phyloP scores from a whole-genome alignment of 225 moss, liverwort and hornwort genomes.

The Lunularia cruciata region DNA sequence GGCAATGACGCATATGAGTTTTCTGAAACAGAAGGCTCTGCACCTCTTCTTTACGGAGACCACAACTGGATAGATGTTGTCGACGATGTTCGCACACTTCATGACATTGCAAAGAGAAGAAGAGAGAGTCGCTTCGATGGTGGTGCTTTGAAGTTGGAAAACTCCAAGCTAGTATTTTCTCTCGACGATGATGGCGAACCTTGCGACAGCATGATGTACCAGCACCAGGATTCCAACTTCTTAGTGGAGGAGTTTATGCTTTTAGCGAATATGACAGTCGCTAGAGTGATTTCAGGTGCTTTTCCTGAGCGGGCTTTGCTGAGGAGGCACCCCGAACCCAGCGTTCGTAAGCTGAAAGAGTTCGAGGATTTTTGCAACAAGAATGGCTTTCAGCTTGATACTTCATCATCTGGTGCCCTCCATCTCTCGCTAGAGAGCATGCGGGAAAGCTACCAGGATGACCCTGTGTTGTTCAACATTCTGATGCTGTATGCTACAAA shows the following conservation, averaged over 20 bases:
- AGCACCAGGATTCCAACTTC: conserved; percentile 84
- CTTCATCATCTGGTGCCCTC: conserved; percentile 85
- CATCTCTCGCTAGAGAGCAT: conserved; percentile 84
- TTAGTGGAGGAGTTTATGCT: conserved; percentile 99
- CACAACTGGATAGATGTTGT: conserved; percentile 68
- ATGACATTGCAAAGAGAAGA: conserved; percentile 67
- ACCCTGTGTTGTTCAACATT: conserved; percentile 83
- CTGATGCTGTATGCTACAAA: conserved; percentile 94
- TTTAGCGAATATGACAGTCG: conserved; percentile 94
- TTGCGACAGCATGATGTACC: conserved; percentile 73
- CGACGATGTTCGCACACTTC: conserved; percentile 62
- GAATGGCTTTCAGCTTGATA: conserved; percentile 76
- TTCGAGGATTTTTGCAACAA: conserved; percentile 88
- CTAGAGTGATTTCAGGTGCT: conserved; percentile 87
- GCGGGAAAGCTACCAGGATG: conserved; percentile 73
- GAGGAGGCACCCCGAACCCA: conserved; percentile 92
- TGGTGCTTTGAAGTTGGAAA: conserved; percentile 84
- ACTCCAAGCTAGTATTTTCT: conserved; percentile 73
- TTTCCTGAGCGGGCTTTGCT: conserved; percentile 85
- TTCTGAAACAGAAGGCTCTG: conserved; percentile 34
- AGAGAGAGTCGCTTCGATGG: conserved; percentile 78
- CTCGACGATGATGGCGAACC: conserved; percentile 91
- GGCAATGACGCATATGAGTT: conserved; percentile 31
- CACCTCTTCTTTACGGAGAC: conserved; percentile 62
- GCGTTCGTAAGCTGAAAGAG: conserved; percentile 79